These are phyloP conservation scores for Amanita exitialis DNA, from an alignment of 768 basidiomycete species.

Conservation along the genomic window DNA sequence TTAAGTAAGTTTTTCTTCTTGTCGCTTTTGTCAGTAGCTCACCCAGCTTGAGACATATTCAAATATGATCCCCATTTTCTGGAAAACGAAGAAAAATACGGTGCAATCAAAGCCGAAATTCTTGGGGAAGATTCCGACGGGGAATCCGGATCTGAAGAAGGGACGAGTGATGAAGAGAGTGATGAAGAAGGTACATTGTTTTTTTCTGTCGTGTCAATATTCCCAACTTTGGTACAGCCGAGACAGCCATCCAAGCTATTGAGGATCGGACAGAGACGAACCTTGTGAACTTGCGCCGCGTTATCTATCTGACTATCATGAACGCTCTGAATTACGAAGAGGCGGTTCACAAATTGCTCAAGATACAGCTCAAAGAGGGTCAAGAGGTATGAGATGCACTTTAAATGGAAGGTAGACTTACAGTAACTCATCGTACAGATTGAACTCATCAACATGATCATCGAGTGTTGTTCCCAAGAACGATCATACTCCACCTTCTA, in stretches of 20 bases:
- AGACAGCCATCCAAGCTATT: constrained; percentile 78
- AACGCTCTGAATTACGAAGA: constrained; percentile 97
- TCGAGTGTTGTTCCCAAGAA: constrained; percentile 99
- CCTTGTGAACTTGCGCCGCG: constrained; percentile 86
- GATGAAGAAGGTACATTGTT: constrained; percentile 30
- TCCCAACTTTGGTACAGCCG: constrained; percentile 28
- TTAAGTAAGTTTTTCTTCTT: constrained; percentile 58
- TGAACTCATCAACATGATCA: constrained; percentile 96
- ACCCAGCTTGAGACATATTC: constrained; percentile 65
- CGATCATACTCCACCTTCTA: constrained; percentile 97
- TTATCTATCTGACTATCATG: constrained; percentile 98
- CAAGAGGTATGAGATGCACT: constrained; percentile 61
- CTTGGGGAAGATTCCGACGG: constrained; percentile 80
- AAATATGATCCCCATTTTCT: constrained; percentile 83
- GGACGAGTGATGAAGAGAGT: constrained; percentile 56
- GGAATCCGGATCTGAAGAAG: constrained; percentile 58
- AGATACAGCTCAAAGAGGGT: constrained; percentile 84
- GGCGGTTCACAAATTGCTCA: constrained; percentile 96
- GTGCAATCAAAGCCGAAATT: constrained; percentile 85
- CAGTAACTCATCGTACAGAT: constrained; percentile 38
- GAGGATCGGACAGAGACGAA: constrained; percentile 94
- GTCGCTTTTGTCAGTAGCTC: constrained; percentile 4
- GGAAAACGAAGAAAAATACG: constrained; percentile 93
- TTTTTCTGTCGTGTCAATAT: neutral
- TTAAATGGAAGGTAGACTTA: neutral